A percentile compares a stretch with the other conserved stretches of the same genome.
Evolutionary conservation across 148 eudicot genomes (phyloP).

Genomic region (Cornus controversa): DNA sequence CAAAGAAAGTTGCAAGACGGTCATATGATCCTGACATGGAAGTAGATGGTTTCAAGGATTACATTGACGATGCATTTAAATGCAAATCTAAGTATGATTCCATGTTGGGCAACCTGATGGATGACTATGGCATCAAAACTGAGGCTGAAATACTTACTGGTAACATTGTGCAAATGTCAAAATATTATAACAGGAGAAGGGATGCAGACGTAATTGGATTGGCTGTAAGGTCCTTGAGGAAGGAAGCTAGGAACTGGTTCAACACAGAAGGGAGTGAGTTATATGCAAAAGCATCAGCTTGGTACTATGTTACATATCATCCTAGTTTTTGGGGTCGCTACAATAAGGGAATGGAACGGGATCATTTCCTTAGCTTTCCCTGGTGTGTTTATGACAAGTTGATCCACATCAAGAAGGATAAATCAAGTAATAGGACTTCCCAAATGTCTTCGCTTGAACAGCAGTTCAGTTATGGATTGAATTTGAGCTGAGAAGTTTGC

Average conservation of each 20-base stretch:
- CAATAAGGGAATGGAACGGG: slow-evolving; percentile 37
- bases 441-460: slow-evolving; percentile 20
- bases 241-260: slow-evolving; percentile 47
- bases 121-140: slow-evolving; percentile 44
- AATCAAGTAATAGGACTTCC: not conserved
- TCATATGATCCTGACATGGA: slow-evolving; percentile 45
- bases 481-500: slow-evolving; percentile 12
- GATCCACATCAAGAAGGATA: slow-evolving; percentile 46
- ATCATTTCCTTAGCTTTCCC: slow-evolving; percentile 57
- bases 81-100: slow-evolving; percentile 41
- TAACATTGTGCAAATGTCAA: slow-evolving; percentile 45
- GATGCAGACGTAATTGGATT: slow-evolving; percentile 41
- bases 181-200: slow-evolving; percentile 37
- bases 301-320: slow-evolving; percentile 66
- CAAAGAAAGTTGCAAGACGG: slow-evolving; percentile 25
- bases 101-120: slow-evolving; percentile 45
- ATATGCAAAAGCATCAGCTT: slow-evolving; percentile 64
- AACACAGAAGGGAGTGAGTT: slow-evolving; percentile 12
- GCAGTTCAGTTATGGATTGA: slow-evolving; percentile 16
- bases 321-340: slow-evolving; percentile 38
- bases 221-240: slow-evolving; percentile 40
- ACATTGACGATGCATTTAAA: slow-evolving; percentile 34
- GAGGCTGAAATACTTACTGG: slow-evolving; percentile 51
- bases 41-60: slow-evolving; percentile 36
- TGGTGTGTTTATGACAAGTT: slow-evolving; percentile 61